Base-by-base conservation (phyloP, 1,284 basidiomycete species). In the Athelia psychrophila region DNA sequence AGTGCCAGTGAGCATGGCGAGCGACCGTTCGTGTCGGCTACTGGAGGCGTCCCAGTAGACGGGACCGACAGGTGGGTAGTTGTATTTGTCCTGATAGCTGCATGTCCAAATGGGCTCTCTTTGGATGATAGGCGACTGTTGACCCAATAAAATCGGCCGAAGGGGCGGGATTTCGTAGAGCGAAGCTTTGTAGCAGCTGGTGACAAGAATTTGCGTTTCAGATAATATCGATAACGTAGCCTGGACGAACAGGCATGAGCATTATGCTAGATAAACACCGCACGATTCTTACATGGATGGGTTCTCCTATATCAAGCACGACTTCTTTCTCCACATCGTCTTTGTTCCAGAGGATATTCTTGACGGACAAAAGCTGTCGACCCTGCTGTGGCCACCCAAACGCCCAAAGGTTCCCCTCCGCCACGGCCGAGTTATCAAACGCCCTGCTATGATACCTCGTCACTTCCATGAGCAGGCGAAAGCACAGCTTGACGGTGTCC, bases 261-360 rank as follows among this genome's bases (percentile, higher is more conserved):
- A 3, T 84, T 86, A 2, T 87, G 88, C 27, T 60, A 67, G 86
- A 52, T 81, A 85, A n/a, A 84, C 86, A 58, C 79, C 82, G 0
- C 76, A 75, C 15, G 74, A 76, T 5, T 77, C 80, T 0, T 69
- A 77, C 4, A 68, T 74, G 53, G 83, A 86, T 58, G 73, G 84
- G 68, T 83, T 81, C 60, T 64, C 79, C 32, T 78, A 81, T n/a
- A 72, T 77, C 44, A 79, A 83, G 1, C 66, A 76, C 16, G 58
- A 81, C 50, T 72, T 73, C 19, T 67, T 75, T 2, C 65, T 74
- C 36, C 63, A 73, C 44, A 80, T 81, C 47, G 66, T 75, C 40
- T 84, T 83, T 82, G 71, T 64, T 48, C 63, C 27, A 68, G 18
- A 64, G 68, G n/a, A 64, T 66, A 63, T 68, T 65, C 47, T 38